These are phyloP conservation scores for Pneumocystis murina DNA, from an alignment of 1,139 yeast genomes.

Conservation along the genomic window DNA sequence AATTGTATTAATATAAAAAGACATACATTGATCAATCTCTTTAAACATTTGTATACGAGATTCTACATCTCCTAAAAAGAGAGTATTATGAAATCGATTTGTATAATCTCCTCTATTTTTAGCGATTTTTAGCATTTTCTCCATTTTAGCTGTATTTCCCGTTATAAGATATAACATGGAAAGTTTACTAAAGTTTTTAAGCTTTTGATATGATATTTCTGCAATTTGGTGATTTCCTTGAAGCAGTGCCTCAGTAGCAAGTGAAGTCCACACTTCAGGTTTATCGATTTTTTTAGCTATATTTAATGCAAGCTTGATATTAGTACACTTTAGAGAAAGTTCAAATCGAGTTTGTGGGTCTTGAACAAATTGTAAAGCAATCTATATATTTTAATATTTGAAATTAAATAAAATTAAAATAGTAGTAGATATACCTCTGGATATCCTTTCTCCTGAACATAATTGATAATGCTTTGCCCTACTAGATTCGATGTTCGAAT, in stretches of 20 bases:
- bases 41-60: conserved; percentile 62
- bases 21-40: conserved; percentile 48
- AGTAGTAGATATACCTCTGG: conserved; percentile 39
- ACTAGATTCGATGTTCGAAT: conserved; percentile 81
- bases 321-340: conserved; percentile 85
- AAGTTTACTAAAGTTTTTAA: conserved; percentile 71
- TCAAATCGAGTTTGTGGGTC: conserved; percentile 95
- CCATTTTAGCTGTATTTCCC: conserved; percentile 61
- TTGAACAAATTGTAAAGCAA: conserved; percentile 88
- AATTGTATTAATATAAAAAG: not conserved
- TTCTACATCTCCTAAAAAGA: conserved; percentile 61
- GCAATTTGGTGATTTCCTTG: conserved; percentile 83
- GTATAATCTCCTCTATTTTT: conserved; percentile 73
- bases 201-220: conserved; percentile 79
- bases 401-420: conserved; percentile 15
- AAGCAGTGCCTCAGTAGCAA: conserved; percentile 71
- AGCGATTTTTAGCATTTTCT: conserved; percentile 80
- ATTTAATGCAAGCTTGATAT: conserved; percentile 68
- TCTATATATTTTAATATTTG: conserved; percentile 18
- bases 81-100: conserved; percentile 67
- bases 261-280: conserved; percentile 58
- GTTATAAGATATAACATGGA: conserved; percentile 74
- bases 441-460: conserved; percentile 85
- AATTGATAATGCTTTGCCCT: conserved; percentile 92
- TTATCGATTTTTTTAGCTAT: conserved; percentile 72